Base-by-base conservation (phyloP, 352 stramenopile species). In the Phytopythium cucurbitacearum region DNA sequence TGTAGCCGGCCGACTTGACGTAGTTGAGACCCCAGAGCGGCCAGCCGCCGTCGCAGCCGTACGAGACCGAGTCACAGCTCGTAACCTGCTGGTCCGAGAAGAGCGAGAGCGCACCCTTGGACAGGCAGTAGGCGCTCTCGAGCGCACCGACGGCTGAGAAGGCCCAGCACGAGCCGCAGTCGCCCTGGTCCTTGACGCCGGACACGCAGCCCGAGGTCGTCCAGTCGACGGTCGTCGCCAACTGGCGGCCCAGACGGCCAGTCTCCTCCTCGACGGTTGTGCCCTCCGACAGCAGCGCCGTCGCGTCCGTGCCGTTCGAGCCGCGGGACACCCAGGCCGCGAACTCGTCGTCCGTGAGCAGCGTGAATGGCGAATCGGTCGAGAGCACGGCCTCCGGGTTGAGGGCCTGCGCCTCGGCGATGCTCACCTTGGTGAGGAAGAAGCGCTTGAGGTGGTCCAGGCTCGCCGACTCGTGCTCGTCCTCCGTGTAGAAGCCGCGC, bases 151-250 rank as follows among this genome's bases (percentile, higher is more conserved):
- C 13, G 38, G 38, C 38, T 13, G 75, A 83, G 59, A 86, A 86
- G 0, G 75, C 72, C 72, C 72, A 86, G 51, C 72, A 86, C 46
- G 75, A 98, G 39, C 97, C 96, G 65, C 97, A 99, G 5, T 88
- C 56, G 9, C 92, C 97, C 71, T 99, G 97, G 70, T 99, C 95
- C 64, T 98, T 98, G 15, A 99, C 62, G 5, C 16, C 10, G 12
- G 66, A 64, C 12, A 89, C 67, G 43, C 77, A 89, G 13, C 65
- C 67, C 1, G 71, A 83, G 2, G 60, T 72, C 11, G 67, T 86
- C 78, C 80, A 89, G 53, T 89, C 77, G 48, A 74, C 76, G 21
- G 71, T 64, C 12, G 46, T 51, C 16, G 28, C 7, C 21, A 28
- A 28, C 21, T 28, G 21, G 21, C 21, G 21, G 21, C 21, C 21